Percentiles rank a stretch among this genome's conserved stretches.
Evolutionary conservation across 2,329 filamentous ascomycete genomes (phyloP).

Genomic region (Coleophoma eucalyptorum): DNA sequence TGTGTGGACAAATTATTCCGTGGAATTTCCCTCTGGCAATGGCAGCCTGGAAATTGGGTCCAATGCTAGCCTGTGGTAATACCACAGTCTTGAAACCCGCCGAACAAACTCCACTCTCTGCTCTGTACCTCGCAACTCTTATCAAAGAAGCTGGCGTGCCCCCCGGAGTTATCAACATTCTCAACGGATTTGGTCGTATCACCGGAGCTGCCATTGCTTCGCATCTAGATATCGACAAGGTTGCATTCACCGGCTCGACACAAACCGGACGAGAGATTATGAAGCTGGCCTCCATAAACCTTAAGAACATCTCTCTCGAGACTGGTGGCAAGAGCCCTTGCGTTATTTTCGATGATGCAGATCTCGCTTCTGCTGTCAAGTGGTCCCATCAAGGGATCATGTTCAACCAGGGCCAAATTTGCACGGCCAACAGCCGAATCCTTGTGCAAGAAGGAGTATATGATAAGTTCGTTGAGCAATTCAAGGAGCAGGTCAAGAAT

Average conservation of each 20-base stretch:
- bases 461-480: slow-evolving; percentile 56
- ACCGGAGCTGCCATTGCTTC: slow-evolving; percentile 56
- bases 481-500: slow-evolving; percentile 51
- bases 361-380: slow-evolving; percentile 59
- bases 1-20: slow-evolving; percentile 66
- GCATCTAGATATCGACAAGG: slow-evolving; percentile 43
- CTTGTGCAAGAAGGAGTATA: slow-evolving; percentile 54
- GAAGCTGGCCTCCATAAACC: slow-evolving; percentile 57
- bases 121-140: slow-evolving; percentile 60
- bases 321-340: slow-evolving; percentile 62
- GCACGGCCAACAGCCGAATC: slow-evolving; percentile 57
- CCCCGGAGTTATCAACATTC: slow-evolving; percentile 68
- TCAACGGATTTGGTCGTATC: slow-evolving; percentile 64
- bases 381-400: slow-evolving; percentile 46
- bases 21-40: slow-evolving; percentile 66
- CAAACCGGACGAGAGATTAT: slow-evolving; percentile 66
- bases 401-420: slow-evolving; percentile 55
- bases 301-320: slow-evolving; percentile 61
- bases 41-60: slow-evolving; percentile 72
- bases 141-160: slow-evolving; percentile 70
- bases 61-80: slow-evolving; percentile 56
- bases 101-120: slow-evolving; percentile 60
- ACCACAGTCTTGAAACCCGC: slow-evolving; percentile 58
- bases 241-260: slow-evolving; percentile 56
- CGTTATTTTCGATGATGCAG: slow-evolving; percentile 57